Evolutionary conservation across 768 basidiomycete genomes (phyloP).

Genomic region (Daedaleopsis nitida): DNA sequence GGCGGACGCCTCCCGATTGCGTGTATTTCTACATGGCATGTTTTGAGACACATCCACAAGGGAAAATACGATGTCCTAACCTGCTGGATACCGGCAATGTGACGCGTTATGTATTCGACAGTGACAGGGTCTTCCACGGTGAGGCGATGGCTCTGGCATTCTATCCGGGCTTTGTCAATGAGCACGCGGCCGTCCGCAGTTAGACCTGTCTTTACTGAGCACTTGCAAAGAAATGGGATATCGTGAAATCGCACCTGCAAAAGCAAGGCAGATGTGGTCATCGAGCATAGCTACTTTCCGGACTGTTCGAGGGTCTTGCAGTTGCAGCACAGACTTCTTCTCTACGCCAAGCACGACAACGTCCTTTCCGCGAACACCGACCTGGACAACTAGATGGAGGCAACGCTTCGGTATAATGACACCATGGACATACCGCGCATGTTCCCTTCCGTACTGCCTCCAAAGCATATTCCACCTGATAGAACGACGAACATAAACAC

Average conservation of each 20-base stretch:
- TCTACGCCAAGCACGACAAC: constrained; percentile 97
- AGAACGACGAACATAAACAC: constrained; percentile 21
- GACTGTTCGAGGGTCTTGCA: constrained; percentile 97
- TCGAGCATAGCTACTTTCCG: constrained; percentile 98
- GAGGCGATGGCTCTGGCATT: constrained; percentile 96
- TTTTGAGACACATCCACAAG: not conserved
- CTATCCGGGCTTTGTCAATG: constrained; percentile 96
- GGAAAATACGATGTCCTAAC: constrained; percentile 42
- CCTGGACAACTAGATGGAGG: constrained; percentile 49
- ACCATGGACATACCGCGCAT: constrained; percentile 71
- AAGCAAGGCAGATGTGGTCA: constrained; percentile 95
- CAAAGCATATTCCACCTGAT: constrained; percentile 96
- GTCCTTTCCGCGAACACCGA: constrained; percentile 92
- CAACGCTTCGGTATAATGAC: not conserved
- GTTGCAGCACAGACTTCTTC: constrained; percentile 96
- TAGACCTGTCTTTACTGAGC: constrained; percentile 57
- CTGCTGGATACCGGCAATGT: constrained; percentile 99
- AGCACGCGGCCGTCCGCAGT: constrained; percentile 97
- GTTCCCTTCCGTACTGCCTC: constrained; percentile 98
- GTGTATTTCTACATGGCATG: constrained; percentile 74
- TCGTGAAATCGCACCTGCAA: constrained; percentile 73
- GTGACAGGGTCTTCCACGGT: constrained; percentile 98
- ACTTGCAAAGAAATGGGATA: not conserved
- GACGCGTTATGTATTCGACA: constrained; percentile 97
- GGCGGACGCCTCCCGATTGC: constrained; percentile 97